Base-by-base conservation (phyloP, 176 grass and related monocot species). In the Avena sativa region DNA sequence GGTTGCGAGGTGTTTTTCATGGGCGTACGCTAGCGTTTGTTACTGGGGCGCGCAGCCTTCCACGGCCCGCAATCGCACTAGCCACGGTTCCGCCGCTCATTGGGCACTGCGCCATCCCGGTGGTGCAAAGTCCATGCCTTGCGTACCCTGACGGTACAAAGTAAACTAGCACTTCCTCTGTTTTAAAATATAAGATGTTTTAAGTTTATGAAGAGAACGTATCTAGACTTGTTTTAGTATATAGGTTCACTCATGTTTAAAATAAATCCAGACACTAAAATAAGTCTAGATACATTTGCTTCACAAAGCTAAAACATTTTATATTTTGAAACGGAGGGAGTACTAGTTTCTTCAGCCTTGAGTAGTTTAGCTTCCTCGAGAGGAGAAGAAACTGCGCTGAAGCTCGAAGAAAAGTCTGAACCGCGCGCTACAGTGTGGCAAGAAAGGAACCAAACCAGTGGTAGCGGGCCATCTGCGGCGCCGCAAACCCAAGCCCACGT, bases 1-100 rank as follows among this genome's bases (percentile, higher is more conserved):
- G 46, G 46, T 50, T 74, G 71, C 46, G 71, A 9, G 71, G 44
- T 50, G 71, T 74, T 74, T 74, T 74, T 74, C 71, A 50, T 74
- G 71, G 71, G 26, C 26, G 26, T 28, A 74, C 71, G 6, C n/a
- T 74, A 74, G 71, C 25, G 71, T 49, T 47, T 13, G 70, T 73
- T 44, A 73, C 43, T 48, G 6, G 70, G 8, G 68, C 40, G 20
- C 71, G 6, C 43, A 73, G 20, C 71, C 44, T 74, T 74, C 71
- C 44, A 50, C 44, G 25, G 13, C 43, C 71, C 71, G 71, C 71
- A 73, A 73, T 20, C 43, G 32, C 32, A 48, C 0, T 21, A n/a
- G 38, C 67, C 3, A 72, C 38, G 68, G 20, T 11, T 74, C 9
- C 0, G n/a, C 44, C 71, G 71, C 11, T 74, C 71, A 48, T 49